Conservation (phyloP, 352 stramenopile species). For the Phytophthora pini region DNA sequence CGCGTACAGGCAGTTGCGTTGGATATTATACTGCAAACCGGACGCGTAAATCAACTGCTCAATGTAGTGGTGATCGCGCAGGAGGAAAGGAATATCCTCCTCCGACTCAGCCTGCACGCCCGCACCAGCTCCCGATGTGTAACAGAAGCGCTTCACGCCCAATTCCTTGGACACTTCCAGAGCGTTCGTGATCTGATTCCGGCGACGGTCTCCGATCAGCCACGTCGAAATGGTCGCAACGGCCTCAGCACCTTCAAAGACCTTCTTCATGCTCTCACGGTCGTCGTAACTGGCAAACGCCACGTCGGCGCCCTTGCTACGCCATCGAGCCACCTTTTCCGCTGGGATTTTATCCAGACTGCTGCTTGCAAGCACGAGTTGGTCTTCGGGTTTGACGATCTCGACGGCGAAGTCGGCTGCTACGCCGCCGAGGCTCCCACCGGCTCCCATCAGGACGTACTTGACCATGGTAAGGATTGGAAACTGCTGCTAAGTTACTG, state of each 20-base stretch:
- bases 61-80: slow-evolving; percentile 35
- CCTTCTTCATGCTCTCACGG: slow-evolving; percentile 33
- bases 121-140: slow-evolving; percentile 27
- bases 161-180: slow-evolving; percentile 23
- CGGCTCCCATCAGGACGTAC: slow-evolving; percentile 36
- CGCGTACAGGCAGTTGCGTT: slow-evolving; percentile 34
- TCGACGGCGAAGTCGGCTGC: slow-evolving; percentile 34
- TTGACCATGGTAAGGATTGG: slow-evolving; percentile 20
- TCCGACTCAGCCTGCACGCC: slow-evolving; percentile 25
- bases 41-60: slow-evolving; percentile 30
- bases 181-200: slow-evolving; percentile 32
- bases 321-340: slow-evolving; percentile 25
- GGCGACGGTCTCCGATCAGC: slow-evolving; percentile 35
- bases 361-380: slow-evolving; percentile 36
- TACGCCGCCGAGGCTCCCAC: slow-evolving; percentile 26
- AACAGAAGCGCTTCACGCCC: slow-evolving; percentile 33
- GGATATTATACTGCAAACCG: slow-evolving; percentile 37
- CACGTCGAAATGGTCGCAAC: slow-evolving; percentile 36
- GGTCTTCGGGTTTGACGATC: slow-evolving; percentile 32
- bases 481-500: neutral
- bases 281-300: slow-evolving; percentile 31
- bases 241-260: slow-evolving; percentile 24
- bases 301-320: slow-evolving; percentile 30
- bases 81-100: slow-evolving; percentile 32
- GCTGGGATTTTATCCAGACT: slow-evolving; percentile 29